These are phyloP conservation scores for Ophiobolus disseminans DNA, from an alignment of 2,329 filamentous ascomycete species.

Conservation along the genomic window DNA sequence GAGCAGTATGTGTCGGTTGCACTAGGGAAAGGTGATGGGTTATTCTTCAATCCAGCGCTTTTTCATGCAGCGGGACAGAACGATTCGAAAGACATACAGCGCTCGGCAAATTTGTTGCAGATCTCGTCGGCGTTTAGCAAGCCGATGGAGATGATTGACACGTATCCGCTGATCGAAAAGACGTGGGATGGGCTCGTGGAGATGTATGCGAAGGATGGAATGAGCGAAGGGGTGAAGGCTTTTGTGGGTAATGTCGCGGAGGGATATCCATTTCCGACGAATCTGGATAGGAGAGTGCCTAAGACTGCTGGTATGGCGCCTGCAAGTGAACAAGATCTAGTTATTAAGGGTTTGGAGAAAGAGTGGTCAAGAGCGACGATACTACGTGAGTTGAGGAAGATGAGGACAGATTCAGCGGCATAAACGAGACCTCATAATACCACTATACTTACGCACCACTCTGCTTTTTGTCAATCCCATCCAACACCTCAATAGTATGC, in stretches of 20 bases:
- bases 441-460: neutral
- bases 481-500: slow-evolving; percentile 32
- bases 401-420: slow-evolving; percentile 44
- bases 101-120: slow-evolving; percentile 68
- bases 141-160: slow-evolving; percentile 68
- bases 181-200: slow-evolving; percentile 53
- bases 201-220: slow-evolving; percentile 45
- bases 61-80: slow-evolving; percentile 70
- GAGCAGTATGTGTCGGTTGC: slow-evolving; percentile 61
- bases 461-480: neutral
- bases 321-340: slow-evolving; percentile 63
- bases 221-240: slow-evolving; percentile 54
- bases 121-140: slow-evolving; percentile 69
- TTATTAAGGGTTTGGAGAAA: slow-evolving; percentile 54
- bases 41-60: slow-evolving; percentile 70
- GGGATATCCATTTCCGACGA: slow-evolving; percentile 69
- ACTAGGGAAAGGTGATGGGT: slow-evolving; percentile 62
- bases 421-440: neutral
- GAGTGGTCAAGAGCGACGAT: slow-evolving; percentile 51
- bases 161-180: slow-evolving; percentile 55
- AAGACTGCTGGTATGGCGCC: slow-evolving; percentile 66
- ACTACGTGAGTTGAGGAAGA: slow-evolving; percentile 51
- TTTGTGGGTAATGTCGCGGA: slow-evolving; percentile 62
- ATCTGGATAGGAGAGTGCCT: slow-evolving; percentile 65
- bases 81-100: slow-evolving; percentile 55